Evolutionary conservation across 176 grass and related monocot species (phyloP).

Genomic region (Eragrostis nindensis): DNA sequence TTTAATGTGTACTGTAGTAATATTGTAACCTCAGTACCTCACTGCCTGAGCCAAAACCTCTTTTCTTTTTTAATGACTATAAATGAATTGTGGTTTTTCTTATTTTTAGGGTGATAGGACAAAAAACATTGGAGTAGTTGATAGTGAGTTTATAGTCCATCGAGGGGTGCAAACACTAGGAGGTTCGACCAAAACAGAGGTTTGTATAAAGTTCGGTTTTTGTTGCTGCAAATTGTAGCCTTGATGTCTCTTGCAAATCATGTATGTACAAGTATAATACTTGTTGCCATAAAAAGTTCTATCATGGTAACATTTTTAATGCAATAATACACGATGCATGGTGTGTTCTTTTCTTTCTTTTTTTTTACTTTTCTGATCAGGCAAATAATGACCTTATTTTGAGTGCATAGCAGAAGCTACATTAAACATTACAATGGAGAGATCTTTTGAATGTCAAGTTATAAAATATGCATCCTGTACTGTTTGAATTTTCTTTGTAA

Average conservation of each 20-base stretch:
- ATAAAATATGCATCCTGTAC: not conserved
- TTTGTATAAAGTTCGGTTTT: conserved; percentile 43
- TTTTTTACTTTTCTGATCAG: too few relatives aligned
- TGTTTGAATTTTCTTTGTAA: not conserved
- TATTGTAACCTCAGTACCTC: not conserved
- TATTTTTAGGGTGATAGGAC: conserved; percentile 72
- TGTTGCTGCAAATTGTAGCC: conserved; percentile 21
- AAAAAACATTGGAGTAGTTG: conserved; percentile 74
- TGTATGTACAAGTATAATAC: not conserved
- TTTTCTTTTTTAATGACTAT: not conserved
- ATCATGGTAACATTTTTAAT: not conserved
- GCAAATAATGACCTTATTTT: not conserved
- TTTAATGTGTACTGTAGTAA: not conserved
- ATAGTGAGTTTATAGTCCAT: conserved; percentile 86
- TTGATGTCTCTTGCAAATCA: conserved; percentile 14
- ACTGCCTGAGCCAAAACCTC: not conserved
- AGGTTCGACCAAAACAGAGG: conserved; percentile 59
- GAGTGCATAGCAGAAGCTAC: conserved; percentile 1
- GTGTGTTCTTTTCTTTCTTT: not conserved
- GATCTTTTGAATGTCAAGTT: not conserved
- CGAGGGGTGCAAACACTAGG: conserved; percentile 78
- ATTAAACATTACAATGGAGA: conserved; percentile 15
- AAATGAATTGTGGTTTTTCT: not conserved
- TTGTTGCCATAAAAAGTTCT: not conserved
- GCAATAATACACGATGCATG: not conserved